Percentiles rank a stretch among this genome's conserved stretches.
These are phyloP conservation scores for Tuber umbilicatum DNA, from an alignment of 495 filamentous ascomycete genomes.

Conservation along the genomic window DNA sequence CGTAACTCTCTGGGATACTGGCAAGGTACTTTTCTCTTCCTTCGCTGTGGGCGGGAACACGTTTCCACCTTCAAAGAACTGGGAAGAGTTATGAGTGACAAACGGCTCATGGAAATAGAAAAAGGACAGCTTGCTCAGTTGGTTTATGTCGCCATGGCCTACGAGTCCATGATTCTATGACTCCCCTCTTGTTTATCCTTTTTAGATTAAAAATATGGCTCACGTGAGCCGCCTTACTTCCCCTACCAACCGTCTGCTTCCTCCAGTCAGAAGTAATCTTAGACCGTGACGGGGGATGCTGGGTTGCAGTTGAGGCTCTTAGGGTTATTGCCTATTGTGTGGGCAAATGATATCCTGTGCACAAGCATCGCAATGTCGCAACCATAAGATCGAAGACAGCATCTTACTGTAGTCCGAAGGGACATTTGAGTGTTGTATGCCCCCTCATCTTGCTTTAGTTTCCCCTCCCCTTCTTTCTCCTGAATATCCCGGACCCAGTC, in stretches of 20 bases:
- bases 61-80: constrained; percentile 15
- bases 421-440: neutral
- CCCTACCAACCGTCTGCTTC: neutral
- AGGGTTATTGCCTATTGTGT: neutral
- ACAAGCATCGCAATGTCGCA: neutral
- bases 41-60: constrained; percentile 34
- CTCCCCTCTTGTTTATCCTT: neutral
- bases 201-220: neutral
- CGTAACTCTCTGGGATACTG: constrained; percentile 1
- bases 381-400: neutral
- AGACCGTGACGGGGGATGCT: neutral
- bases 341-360: neutral
- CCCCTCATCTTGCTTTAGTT: neutral
- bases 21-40: neutral
- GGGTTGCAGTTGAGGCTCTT: constrained; percentile 1
- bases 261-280: neutral
- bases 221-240: neutral
- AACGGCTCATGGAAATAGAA: neutral
- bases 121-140: neutral
- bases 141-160: neutral
- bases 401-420: neutral
- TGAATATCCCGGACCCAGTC: neutral
- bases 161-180: neutral
- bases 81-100: neutral
- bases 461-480: neutral